Conservation (phyloP, 1,139 yeast genomes). For the Hemisphaericaspora subhashii region DNA sequence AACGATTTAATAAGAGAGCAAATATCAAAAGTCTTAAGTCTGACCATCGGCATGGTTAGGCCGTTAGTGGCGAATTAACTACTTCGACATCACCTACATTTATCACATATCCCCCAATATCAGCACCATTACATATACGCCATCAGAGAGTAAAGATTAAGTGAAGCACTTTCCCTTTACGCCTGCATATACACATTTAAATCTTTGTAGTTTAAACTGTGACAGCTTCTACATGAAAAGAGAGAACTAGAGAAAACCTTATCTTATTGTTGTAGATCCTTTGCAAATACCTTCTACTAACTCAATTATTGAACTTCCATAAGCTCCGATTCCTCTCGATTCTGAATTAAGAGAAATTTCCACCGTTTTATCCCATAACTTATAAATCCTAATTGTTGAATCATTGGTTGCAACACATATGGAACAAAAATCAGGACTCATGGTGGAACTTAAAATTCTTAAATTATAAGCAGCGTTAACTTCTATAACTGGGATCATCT, state of each 20-base stretch:
- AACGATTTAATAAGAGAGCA: no score
- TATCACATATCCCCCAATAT: no score
- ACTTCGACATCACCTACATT: no score
- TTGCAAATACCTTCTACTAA: slow-evolving; percentile 51
- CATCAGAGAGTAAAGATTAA: no score
- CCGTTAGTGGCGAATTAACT: not conserved
- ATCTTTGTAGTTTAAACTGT: no score
- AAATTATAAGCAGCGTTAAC: slow-evolving; percentile 54
- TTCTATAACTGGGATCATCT: slow-evolving; percentile 47
- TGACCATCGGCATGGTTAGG: no score
- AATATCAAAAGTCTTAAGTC: no score
- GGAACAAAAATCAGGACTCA: slow-evolving; percentile 60
- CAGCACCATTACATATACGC: no score
- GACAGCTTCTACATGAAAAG: not conserved
- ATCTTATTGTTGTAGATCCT: slow-evolving; percentile 1
- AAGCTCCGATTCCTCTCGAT: slow-evolving; percentile 34
- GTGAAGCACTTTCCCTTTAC: not conserved
- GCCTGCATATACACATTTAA: no score
- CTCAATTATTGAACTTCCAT: slow-evolving; percentile 62
- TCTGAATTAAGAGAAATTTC: slow-evolving; percentile 29
- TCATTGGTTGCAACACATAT: slow-evolving; percentile 78
- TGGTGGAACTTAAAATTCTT: slow-evolving; percentile 63
- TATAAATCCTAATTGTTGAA: slow-evolving; percentile 70
- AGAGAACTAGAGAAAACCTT: not conserved
- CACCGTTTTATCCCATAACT: slow-evolving; percentile 52